Base-by-base conservation (phyloP, 805 yeast species). In the Candida oleophila region DNA sequence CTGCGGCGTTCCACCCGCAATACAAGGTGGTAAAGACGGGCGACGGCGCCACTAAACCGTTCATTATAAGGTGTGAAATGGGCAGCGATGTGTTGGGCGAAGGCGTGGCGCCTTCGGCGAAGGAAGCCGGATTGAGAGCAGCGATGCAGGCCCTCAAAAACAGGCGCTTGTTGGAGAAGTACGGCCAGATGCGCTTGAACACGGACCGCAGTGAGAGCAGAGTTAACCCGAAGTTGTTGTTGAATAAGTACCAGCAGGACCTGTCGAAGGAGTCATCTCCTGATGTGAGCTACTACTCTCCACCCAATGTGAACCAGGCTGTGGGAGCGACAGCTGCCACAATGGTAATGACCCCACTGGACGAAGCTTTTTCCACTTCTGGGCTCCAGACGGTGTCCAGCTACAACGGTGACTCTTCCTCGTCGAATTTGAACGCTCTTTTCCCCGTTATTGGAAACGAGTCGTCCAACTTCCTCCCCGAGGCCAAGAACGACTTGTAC, bases 91-190 rank as follows among this genome's bases (percentile, higher is more conserved):
- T 80, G 3, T 57, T 92, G 20, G 96, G 96, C 0, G 65, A 63
- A 3, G 98, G 97, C 3, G 68, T 65, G 4, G 98, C 88, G 2
- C 73, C 77, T 20, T 84, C 80, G 50, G 69, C 74, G 3, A 87
- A 86, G 61, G 84, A 81, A 22, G 98, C 97, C 0, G 94, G 96
- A 0, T 64, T 80, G 19, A 71, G 85, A 46, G 97, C 97, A 0
- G 99, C 99, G 0, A 85, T 84, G 83, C 70, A 73, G 43, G 96
- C 92, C 0, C 68, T 92, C 40, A 65, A 68, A 9, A 81, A 88
- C 51, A 77, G 76, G 38, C 69, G 68, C 0, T 47, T 80, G 25
- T 70, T 89, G 41, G 91, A 85, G 49, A 83, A 83, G 55, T 88
- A 78, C 60, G 80, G 81, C 12, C 71, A 73, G 36, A 49, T 74